phyloP scores from a whole-genome alignment of 306 rosid genomes.

The Vigna hirtella region DNA sequence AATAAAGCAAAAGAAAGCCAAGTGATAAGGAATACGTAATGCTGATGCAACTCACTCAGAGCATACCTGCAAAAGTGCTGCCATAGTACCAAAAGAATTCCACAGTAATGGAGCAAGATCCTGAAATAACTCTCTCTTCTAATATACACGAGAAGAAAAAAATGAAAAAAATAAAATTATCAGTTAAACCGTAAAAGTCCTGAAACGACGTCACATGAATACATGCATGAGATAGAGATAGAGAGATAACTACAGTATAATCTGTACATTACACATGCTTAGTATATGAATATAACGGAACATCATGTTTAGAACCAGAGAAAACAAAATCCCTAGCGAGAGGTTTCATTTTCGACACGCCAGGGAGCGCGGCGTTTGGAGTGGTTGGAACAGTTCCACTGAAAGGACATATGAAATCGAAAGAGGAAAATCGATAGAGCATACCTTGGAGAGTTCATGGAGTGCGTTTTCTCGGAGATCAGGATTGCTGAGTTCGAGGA shows the following conservation, averaged over 20 bases:
- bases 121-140: constrained; percentile 80
- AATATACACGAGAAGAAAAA: constrained; percentile 19
- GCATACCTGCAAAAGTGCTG: constrained; percentile 67
- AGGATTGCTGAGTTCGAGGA: constrained; percentile 43
- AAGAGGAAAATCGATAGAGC: neutral
- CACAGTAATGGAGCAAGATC: constrained; percentile 81
- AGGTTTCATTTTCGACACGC: too few relatives aligned
- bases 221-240: constrained; percentile 6
- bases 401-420: neutral
- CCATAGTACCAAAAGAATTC: constrained; percentile 87
- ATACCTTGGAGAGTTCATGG: constrained; percentile 51
- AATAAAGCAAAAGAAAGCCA: constrained; percentile 7
- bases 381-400: neutral
- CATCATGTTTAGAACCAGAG: neutral
- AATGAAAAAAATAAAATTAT: neutral
- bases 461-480: constrained; percentile 53
- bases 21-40: neutral
- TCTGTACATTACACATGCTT: neutral
- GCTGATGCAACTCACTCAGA: constrained; percentile 7
- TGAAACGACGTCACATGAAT: neutral
- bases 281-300: neutral
- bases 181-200: constrained; percentile 40
- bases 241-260: neutral
- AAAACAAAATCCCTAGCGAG: neutral
- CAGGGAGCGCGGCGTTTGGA: neutral